Conservation (phyloP, 2,329 filamentous ascomycete genomes). For the Cordyceps cateniannulata region DNA sequence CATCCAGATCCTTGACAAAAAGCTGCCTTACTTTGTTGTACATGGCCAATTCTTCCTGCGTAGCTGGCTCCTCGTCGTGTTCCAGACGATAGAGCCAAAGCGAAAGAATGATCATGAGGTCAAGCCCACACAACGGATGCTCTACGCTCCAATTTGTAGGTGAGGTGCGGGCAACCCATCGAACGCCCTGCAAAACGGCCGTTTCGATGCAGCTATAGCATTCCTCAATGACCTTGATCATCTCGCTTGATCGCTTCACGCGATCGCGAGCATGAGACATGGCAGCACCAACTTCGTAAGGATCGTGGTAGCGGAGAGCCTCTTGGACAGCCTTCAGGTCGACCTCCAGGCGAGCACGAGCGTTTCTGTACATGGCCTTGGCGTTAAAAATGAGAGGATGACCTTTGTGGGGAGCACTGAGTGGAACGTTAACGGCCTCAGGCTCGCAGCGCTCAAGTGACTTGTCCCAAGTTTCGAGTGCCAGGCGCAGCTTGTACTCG, state of each 20-base stretch:
- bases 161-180: conserved; percentile 96
- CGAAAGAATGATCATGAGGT: conserved; percentile 95
- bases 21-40: conserved; percentile 87
- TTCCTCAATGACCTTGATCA: conserved; percentile 97
- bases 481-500: conserved; percentile 93
- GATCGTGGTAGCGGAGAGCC: conserved; percentile 91
- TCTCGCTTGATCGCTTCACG: conserved; percentile 90
- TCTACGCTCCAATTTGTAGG: conserved; percentile 99
- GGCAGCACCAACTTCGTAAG: conserved; percentile 91
- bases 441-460: conserved; percentile 90
- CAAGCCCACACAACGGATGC: conserved; percentile 91
- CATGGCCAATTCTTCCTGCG: conserved; percentile 78
- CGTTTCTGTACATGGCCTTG: conserved; percentile 94
- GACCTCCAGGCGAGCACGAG: conserved; percentile 83
- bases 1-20: conserved; percentile 85
- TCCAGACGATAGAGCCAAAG: conserved; percentile 98
- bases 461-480: conserved; percentile 97
- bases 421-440: conserved; percentile 78
- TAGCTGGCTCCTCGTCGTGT: conserved; percentile 91
- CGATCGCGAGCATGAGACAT: conserved; percentile 94
- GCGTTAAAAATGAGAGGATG: conserved; percentile 97
- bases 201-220: conserved; percentile 98
- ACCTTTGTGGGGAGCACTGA: conserved; percentile 91
- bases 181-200: conserved; percentile 85
- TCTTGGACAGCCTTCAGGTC: conserved; percentile 95